phyloP scores from a whole-genome alignment of 2,329 filamentous ascomycete species.

The Rosellinia necatrix region DNA sequence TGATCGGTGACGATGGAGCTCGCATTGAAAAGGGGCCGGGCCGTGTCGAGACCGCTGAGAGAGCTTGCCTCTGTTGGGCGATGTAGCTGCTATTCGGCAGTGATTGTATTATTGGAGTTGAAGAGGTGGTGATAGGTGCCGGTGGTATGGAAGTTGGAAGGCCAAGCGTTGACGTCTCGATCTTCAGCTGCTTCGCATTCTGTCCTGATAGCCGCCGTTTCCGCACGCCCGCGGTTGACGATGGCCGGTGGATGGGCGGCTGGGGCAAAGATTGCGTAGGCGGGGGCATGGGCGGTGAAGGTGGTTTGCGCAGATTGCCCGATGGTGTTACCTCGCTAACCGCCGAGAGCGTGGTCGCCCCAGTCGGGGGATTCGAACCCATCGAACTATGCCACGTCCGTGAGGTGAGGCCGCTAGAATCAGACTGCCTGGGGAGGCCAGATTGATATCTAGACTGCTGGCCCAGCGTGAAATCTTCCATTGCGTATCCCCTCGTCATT shows the following conservation, averaged over 20 bases:
- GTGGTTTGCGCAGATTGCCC: conserved; percentile 30
- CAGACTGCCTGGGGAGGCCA: conserved; percentile 75
- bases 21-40: conserved; percentile 42
- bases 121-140: conserved; percentile 32
- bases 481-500: conserved; percentile 80
- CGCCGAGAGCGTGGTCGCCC: conserved; percentile 70
- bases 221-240: conserved; percentile 59
- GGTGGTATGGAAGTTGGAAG: conserved; percentile 33
- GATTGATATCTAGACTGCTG: conserved; percentile 63
- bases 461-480: conserved; percentile 82
- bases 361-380: conserved; percentile 72
- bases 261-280: conserved; percentile 54
- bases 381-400: conserved; percentile 82
- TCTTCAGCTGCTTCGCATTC: conserved; percentile 82
- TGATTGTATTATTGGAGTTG: conserved; percentile 33
- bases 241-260: conserved; percentile 45
- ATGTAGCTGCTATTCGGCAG: conserved; percentile 44
- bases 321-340: conserved; percentile 64
- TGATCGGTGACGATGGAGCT: conserved; percentile 42
- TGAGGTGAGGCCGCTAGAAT: conserved; percentile 78
- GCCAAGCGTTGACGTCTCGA: conserved; percentile 68
- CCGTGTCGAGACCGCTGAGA: conserved; percentile 44
- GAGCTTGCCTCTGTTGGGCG: conserved; percentile 49
- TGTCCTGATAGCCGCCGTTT: conserved; percentile 80
- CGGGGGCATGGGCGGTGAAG: conserved; percentile 48